phyloP scores from a whole-genome alignment of 352 stramenopile species.

The Phytophthora agathidicida region DNA sequence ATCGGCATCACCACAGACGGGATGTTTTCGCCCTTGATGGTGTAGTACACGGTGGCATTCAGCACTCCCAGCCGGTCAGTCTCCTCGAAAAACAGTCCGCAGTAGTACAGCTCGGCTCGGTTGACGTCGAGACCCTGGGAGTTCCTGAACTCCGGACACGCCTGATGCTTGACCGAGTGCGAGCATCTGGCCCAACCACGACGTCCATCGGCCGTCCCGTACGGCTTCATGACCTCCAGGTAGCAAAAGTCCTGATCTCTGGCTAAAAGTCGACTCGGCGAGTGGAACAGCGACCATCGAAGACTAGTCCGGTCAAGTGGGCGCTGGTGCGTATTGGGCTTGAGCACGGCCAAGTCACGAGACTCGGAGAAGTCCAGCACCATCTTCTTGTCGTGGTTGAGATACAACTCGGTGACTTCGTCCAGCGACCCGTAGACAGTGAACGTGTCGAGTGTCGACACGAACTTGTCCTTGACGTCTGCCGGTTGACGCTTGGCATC shows the following conservation, averaged over 20 bases:
- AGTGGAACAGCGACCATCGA: conserved; percentile 74
- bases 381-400: conserved; percentile 69
- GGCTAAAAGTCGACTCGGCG: conserved; percentile 55
- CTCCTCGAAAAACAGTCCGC: conserved; percentile 74
- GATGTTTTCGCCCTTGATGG: conserved; percentile 47
- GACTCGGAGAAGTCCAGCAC: conserved; percentile 81
- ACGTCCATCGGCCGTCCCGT: conserved; percentile 52
- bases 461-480: conserved; percentile 39
- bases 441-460: conserved; percentile 63
- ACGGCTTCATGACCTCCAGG: conserved; percentile 75
- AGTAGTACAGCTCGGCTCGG: conserved; percentile 65
- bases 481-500: conserved; percentile 22
- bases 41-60: conserved; percentile 70
- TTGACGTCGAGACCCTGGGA: conserved; percentile 42
- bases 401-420: conserved; percentile 67
- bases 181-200: conserved; percentile 73
- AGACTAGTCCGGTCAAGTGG: conserved; percentile 66
- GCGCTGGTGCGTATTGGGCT: conserved; percentile 33
- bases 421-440: conserved; percentile 69
- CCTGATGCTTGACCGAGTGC: conserved; percentile 72
- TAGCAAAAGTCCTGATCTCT: conserved; percentile 81
- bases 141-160: conserved; percentile 58
- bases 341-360: conserved; percentile 54
- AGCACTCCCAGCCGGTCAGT: conserved; percentile 53
- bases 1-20: conserved; percentile 50